Conservation (phyloP, 2,329 filamentous ascomycete genomes). For the Mycosphaerella sp. region DNA sequence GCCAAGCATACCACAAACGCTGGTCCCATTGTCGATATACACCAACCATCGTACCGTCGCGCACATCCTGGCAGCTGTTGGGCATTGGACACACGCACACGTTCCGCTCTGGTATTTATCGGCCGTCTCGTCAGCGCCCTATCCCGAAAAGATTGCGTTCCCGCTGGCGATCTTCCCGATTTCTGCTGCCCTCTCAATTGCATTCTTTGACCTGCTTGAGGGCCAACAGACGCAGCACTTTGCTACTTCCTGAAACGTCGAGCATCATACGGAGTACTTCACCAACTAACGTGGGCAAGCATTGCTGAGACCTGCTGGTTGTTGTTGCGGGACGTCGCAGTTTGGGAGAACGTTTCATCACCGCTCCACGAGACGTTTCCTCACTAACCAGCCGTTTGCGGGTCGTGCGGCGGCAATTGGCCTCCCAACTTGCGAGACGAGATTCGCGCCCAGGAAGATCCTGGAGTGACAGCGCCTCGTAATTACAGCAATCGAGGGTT, state of each 20-base stretch:
- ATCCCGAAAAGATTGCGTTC: conserved; percentile 10
- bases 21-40: conserved; percentile 2
- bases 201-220: conserved; percentile 7
- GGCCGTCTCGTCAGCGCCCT: not conserved
- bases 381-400: conserved; percentile 10
- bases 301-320: conserved; percentile 2
- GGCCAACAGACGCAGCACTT: conserved; percentile 5
- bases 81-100: not conserved
- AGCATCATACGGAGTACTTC: not conserved
- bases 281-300: conserved; percentile 2
- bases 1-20: not conserved
- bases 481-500: conserved; percentile 11
- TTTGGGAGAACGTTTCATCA: not conserved
- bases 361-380: conserved; percentile 6
- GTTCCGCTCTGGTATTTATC: too few relatives aligned
- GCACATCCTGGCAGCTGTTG: not conserved
- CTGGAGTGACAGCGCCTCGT: conserved; percentile 14
- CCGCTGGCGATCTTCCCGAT: conserved; percentile 5
- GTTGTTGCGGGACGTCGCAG: conserved; percentile 8
- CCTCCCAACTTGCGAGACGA: conserved; percentile 5
- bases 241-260: not conserved
- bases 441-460: conserved; percentile 8
- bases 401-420: conserved; percentile 6
- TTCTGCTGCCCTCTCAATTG: conserved; percentile 1
- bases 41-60: not conserved